phyloP scores from a whole-genome alignment of 495 filamentous ascomycete genomes.

The Hypoxylon fuscum region DNA sequence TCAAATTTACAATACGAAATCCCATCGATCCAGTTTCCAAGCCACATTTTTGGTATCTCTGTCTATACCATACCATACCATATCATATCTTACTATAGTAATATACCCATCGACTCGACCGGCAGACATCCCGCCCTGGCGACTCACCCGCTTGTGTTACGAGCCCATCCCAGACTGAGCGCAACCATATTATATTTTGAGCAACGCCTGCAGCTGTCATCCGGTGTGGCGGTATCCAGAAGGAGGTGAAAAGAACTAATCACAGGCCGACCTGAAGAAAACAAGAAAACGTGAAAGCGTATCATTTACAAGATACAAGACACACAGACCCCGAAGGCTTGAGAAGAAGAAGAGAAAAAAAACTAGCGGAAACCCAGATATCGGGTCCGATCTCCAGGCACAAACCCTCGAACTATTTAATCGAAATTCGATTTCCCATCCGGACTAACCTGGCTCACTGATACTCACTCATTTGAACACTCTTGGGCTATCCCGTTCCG shows the following conservation, averaged over 20 bases:
- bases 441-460: constrained; percentile 24
- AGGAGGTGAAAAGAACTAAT: constrained; percentile 15
- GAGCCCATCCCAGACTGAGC: constrained; percentile 11
- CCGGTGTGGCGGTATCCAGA: constrained; percentile 26
- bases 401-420: constrained; percentile 31
- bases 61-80: constrained; percentile 23
- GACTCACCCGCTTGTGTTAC: constrained; percentile 31
- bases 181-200: constrained; percentile 19
- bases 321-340: constrained; percentile 12
- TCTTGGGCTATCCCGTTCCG: constrained; percentile 2
- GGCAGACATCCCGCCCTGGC: constrained; percentile 21
- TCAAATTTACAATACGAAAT: constrained; percentile 19
- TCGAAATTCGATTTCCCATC: constrained; percentile 33
- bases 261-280: constrained; percentile 21
- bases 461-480: no score
- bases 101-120: constrained; percentile 29
- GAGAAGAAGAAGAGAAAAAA: constrained; percentile 22
- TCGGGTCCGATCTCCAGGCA: constrained; percentile 35
- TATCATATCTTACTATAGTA: constrained; percentile 33
- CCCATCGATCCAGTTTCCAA: constrained; percentile 24
- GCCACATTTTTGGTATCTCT: constrained; percentile 38
- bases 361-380: constrained; percentile 4
- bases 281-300: no score
- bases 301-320: no score
- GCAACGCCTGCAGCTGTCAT: constrained; percentile 16